phyloP scores from a whole-genome alignment of 805 yeast species.

The Monosporozyma unispora region DNA sequence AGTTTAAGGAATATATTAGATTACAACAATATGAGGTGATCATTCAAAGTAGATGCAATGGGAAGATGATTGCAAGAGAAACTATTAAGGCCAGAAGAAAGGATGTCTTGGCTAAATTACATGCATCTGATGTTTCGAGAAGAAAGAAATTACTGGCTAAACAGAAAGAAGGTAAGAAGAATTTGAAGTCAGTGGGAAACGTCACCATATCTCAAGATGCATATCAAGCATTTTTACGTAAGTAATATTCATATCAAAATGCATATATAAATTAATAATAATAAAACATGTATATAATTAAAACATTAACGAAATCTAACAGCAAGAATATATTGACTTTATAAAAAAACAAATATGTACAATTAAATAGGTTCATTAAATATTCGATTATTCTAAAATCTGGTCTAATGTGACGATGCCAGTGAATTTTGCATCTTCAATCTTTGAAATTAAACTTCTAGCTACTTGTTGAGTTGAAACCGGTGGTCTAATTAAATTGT shows the following conservation, averaged over 20 bases:
- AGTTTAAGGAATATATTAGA: slow-evolving; percentile 68
- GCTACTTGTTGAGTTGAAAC: slow-evolving; percentile 66
- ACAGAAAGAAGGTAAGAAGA: slow-evolving; percentile 89
- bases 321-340: neutral
- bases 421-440: slow-evolving; percentile 39
- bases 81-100: slow-evolving; percentile 89
- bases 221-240: slow-evolving; percentile 68
- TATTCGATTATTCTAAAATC: slow-evolving; percentile 19
- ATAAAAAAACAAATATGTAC: neutral
- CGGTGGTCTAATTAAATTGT: slow-evolving; percentile 49
- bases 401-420: slow-evolving; percentile 58
- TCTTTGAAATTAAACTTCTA: slow-evolving; percentile 42
- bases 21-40: slow-evolving; percentile 87
- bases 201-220: slow-evolving; percentile 77
- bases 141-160: slow-evolving; percentile 77
- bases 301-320: neutral
- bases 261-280: neutral
- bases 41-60: slow-evolving; percentile 81
- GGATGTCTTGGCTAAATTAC: slow-evolving; percentile 88
- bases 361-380: neutral
- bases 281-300: neutral
- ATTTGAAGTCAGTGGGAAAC: slow-evolving; percentile 65
- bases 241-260: slow-evolving; percentile 1
- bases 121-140: slow-evolving; percentile 88
- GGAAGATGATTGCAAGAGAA: slow-evolving; percentile 79